Percentiles rank a stretch among this genome's conserved stretches.
These are phyloP conservation scores for Fusarium sp. DNA, from an alignment of 2,329 filamentous ascomycete genomes.

Conservation along the genomic window DNA sequence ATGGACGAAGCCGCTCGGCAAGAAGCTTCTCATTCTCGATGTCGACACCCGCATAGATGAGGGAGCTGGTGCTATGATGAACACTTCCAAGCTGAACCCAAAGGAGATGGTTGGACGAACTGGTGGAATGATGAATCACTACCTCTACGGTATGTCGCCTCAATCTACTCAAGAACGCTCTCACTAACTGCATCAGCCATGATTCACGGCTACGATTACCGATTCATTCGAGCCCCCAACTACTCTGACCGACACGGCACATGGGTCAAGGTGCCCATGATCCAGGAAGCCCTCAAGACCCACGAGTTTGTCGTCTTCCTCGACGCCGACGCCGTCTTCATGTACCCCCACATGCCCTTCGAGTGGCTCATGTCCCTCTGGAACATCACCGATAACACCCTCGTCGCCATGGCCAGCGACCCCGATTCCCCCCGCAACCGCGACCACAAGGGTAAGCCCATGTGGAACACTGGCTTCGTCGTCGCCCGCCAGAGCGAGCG, in stretches of 20 bases:
- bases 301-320: slow-evolving; percentile 59
- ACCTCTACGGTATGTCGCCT: slow-evolving; percentile 31
- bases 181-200: slow-evolving; percentile 28
- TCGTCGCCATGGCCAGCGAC: slow-evolving; percentile 60
- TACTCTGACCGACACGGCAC: slow-evolving; percentile 57
- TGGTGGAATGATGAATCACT: slow-evolving; percentile 37
- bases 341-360: slow-evolving; percentile 56
- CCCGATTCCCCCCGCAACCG: slow-evolving; percentile 53
- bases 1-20: slow-evolving; percentile 27
- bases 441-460: slow-evolving; percentile 45
- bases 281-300: slow-evolving; percentile 52
- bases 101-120: slow-evolving; percentile 26
- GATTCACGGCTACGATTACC: slow-evolving; percentile 64
- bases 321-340: slow-evolving; percentile 58
- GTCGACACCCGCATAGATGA: slow-evolving; percentile 22
- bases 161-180: neutral
- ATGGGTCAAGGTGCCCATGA: slow-evolving; percentile 58
- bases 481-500: slow-evolving; percentile 39
- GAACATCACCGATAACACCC: slow-evolving; percentile 54
- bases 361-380: slow-evolving; percentile 63
- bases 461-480: slow-evolving; percentile 41
- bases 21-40: slow-evolving; percentile 39
- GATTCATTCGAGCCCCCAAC: slow-evolving; percentile 57
- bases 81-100: slow-evolving; percentile 7
- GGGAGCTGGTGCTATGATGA: slow-evolving; percentile 24